Conservation (phyloP, 441 rosid species). For the Hypseocharis bilobata region DNA sequence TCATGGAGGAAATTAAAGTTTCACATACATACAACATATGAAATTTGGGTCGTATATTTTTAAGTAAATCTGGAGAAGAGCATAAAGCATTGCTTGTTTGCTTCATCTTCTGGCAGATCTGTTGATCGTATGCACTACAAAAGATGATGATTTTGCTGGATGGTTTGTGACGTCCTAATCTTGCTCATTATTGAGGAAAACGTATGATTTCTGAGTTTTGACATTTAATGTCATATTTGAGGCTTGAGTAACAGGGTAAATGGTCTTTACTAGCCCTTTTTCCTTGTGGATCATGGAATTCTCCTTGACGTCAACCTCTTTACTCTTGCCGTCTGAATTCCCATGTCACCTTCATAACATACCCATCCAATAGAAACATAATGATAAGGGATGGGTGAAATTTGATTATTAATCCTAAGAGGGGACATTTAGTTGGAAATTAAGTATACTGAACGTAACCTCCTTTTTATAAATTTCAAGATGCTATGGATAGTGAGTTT, state of each 20-base stretch:
- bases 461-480: constrained; percentile 24
- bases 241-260: no score
- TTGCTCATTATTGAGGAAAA: no score
- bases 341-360: neutral
- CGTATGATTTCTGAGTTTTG: neutral
- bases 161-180: neutral
- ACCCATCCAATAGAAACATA: neutral
- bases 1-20: neutral
- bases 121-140: neutral
- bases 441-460: no score
- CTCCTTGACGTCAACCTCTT: neutral
- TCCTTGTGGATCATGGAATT: neutral
- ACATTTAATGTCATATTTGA: neutral
- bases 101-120: neutral
- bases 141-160: neutral
- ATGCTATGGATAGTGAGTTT: constrained; percentile 46
- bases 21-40: neutral
- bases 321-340: neutral
- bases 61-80: no score
- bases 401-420: neutral
- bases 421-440: neutral
- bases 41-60: neutral
- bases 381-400: neutral
- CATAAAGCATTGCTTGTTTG: no score
- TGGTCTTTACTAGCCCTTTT: no score